Base-by-base conservation (phyloP, 306 rosid genomes). In the Vigna reflexopilosa region DNA sequence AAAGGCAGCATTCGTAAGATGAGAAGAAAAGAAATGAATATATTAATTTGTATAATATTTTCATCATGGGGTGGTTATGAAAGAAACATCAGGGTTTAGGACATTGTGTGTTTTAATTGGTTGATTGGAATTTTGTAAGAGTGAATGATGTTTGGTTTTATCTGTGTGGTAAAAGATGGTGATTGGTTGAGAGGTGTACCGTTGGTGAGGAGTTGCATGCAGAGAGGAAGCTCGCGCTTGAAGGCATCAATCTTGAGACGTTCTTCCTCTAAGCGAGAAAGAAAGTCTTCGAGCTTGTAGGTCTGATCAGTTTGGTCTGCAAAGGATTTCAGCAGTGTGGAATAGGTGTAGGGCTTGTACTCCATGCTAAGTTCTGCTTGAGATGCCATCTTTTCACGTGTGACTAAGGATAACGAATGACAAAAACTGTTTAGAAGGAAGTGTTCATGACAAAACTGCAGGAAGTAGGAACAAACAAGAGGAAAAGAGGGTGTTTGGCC, bases 201-300 rank as follows among this genome's bases (percentile, higher is more conserved):
- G 47, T 89, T 91, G 77, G 93, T 84, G 73, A 93, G 93, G 47
- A 93, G 98, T 76, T 93, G 98, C 96, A 93, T 93, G 94, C 96
- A 93, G 76, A 93, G 96, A 78, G 98, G 98, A 57, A 93, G 92
- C 82, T 93, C 96, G 57, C 98, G 93, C 89, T 91, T 93, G 93
- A 93, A 93, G 74, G 92, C 96, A 49, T 93, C 96, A 42, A 93
- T 91, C 86, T 93, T 93, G 85, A 91, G 86, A 22, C 93, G 89
- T 77, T 93, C 98, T 63, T 82, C 96, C 82, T 93, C 94, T 3
- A 93, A 93, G 8, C 88, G 86, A 72, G 94, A 89, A 17, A 93
- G 89, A 77, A 84, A 84, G 9, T 91, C 98, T 82, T 91, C 88
- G 6, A 93, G 91, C 83, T 93, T 90, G 76, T 86, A 86, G 49